Conservation (phyloP, 768 basidiomycete species). For the Clavaria fumosa region DNA sequence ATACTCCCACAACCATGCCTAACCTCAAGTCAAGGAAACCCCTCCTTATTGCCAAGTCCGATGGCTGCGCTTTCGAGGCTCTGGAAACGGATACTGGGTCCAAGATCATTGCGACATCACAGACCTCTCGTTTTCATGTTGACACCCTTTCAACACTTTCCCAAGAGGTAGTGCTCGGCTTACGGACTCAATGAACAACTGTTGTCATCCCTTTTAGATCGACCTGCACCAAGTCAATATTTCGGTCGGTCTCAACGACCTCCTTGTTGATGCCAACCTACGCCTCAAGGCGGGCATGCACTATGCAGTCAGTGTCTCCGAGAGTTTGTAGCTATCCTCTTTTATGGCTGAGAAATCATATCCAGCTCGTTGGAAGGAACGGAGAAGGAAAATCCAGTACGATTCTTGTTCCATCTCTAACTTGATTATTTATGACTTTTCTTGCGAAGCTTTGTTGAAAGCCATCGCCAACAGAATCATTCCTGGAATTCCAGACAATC, state of each 20-base stretch:
- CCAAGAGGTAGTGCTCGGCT: too few relatives aligned
- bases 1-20: too few relatives aligned
- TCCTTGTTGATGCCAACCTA: slow-evolving; percentile 25
- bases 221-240: slow-evolving; percentile 31
- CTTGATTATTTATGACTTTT: not conserved
- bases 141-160: too few relatives aligned
- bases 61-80: too few relatives aligned
- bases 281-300: slow-evolving; percentile 24
- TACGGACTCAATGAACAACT: not conserved
- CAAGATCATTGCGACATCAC: too few relatives aligned
- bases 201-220: slow-evolving; percentile 10
- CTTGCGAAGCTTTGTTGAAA: slow-evolving; percentile 17
- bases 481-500: slow-evolving; percentile 28
- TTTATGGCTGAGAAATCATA: too few relatives aligned
- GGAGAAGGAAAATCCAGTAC: slow-evolving; percentile 9
- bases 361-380: slow-evolving; percentile 24
- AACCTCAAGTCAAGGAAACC: too few relatives aligned
- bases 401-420: not conserved
- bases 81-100: too few relatives aligned
- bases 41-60: too few relatives aligned
- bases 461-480: slow-evolving; percentile 30
- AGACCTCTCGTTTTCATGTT: too few relatives aligned
- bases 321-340: too few relatives aligned
- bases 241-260: slow-evolving; percentile 25
- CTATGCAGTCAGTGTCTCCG: too few relatives aligned